Evolutionary conservation across 352 stramenopile species (phyloP).

Genomic region (Pythium scleroteichum): DNA sequence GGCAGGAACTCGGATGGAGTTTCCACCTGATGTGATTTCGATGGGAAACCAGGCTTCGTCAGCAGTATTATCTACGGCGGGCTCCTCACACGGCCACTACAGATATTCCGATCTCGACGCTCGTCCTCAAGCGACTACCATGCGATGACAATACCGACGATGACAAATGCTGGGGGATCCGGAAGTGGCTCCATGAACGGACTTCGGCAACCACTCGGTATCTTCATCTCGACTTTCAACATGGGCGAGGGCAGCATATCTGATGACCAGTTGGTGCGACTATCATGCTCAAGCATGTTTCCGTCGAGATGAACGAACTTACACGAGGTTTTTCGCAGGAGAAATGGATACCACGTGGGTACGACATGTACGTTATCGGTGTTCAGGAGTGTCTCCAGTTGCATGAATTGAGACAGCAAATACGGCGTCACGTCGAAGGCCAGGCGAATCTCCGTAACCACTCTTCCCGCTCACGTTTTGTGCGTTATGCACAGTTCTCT

Average conservation of each 20-base stretch:
- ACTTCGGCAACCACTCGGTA: slow-evolving; percentile 49
- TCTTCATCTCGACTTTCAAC: slow-evolving; percentile 87
- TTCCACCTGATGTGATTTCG: background rate
- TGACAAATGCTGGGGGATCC: slow-evolving; percentile 26
- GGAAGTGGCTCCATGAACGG: slow-evolving; percentile 28
- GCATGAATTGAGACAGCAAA: slow-evolving; percentile 52
- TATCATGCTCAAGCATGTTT: too few species aligned
- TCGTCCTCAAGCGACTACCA: slow-evolving; percentile 33
- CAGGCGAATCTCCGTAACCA: slow-evolving; percentile 24
- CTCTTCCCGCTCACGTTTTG: slow-evolving; percentile 28
- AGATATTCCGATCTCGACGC: slow-evolving; percentile 15
- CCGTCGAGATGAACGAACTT: too few species aligned
- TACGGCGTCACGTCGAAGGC: slow-evolving; percentile 68
- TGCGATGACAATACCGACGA: slow-evolving; percentile 35
- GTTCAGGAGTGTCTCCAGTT: slow-evolving; percentile 89
- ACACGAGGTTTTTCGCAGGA: slow-evolving; percentile 27
- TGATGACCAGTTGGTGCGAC: slow-evolving; percentile 40
- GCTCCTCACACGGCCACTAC: slow-evolving; percentile 17
- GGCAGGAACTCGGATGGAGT: background rate
- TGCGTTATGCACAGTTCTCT: slow-evolving; percentile 49
- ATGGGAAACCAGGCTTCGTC: slow-evolving; percentile 37
- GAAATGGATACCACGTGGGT: slow-evolving; percentile 80
- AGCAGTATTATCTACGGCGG: slow-evolving; percentile 62
- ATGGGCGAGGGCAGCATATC: slow-evolving; percentile 72
- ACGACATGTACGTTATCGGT: slow-evolving; percentile 88